Base-by-base conservation (phyloP, 2,329 filamentous ascomycete genomes). In the Leptographium lundbergii region DNA sequence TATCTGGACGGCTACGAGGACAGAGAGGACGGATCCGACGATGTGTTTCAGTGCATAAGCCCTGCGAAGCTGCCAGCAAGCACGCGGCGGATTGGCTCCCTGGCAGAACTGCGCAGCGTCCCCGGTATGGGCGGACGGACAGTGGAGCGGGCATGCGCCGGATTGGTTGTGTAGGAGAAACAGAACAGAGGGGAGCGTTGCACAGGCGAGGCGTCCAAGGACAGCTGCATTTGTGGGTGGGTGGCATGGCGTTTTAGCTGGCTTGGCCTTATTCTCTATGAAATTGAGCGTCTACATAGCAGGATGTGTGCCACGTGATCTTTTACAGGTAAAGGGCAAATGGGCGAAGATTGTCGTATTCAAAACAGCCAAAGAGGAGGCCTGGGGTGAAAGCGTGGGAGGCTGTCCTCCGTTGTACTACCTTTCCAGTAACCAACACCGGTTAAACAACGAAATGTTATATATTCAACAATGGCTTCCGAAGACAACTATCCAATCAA, bases 91-190 rank as follows among this genome's bases (percentile, higher is more conserved):
- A 75, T 85, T 42, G 72, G 71, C 63, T 77, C 69, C 22, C 65
- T 85, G 62, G 71, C 72, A 45, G 75, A 85, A 67, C 67, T 85
- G 65, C 72, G 75, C 58, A 70, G 72, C 9, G 70, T 84, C 14
- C 81, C 81, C 2, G 81, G 82, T 6, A 75, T 85, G 70, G 81
- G 81, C 1, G 77, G 75, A 14, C 73, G 76, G 53, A 77, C 77
- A 2, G 75, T 85, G 1, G 81, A 84, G 67, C 74, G 77, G 63
- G 81, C 81, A 1, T 80, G 77, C 61, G 76, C 77, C 34, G 78
- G 79, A 2, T 65, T 81, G 13, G 53, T 67, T 32, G 61, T 54
- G 25, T 58, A 25, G 1, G 13, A 42, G 53, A 34, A 5, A 11
- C 3, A 11, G 22, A 54, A 42, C 14, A 11, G 25, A 48, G 47